Percentiles rank a stretch among this genome's conserved stretches.
These are phyloP conservation scores for Pleodorina starrii DNA, from an alignment of 139 green algal genomes.

Conservation along the genomic window DNA sequence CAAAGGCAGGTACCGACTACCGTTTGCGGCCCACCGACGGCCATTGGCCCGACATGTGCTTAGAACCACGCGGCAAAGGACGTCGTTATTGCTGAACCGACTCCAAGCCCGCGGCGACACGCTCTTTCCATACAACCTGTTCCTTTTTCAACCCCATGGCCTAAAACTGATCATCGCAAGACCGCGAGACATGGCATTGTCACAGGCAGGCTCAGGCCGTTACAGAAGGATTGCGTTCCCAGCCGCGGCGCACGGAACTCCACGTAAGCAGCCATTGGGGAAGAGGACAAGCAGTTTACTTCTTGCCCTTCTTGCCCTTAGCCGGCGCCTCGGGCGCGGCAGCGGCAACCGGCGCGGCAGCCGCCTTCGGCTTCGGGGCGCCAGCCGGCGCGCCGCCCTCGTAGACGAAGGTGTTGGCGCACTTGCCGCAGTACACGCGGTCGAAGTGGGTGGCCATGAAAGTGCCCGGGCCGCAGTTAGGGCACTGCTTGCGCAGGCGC, in stretches of 20 bases:
- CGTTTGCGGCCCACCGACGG: no score
- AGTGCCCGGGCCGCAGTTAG: constrained; percentile 94
- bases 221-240: no score
- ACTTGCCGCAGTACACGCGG: constrained; percentile 98
- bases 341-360: constrained; percentile 24
- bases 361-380: constrained; percentile 58
- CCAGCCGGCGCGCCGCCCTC: constrained; percentile 63
- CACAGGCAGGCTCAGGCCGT: no score
- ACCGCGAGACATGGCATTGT: no score
- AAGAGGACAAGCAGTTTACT: constrained; percentile 42
- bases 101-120: no score
- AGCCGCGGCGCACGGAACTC: neutral
- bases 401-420: constrained; percentile 78
- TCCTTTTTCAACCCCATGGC: no score
- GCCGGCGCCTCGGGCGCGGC: constrained; percentile 45
- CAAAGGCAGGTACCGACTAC: no score
- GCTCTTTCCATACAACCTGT: no score
- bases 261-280: neutral
- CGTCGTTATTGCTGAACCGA: no score
- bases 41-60: no score
- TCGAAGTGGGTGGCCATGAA: constrained; percentile 99
- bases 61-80: no score
- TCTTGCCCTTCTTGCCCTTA: constrained; percentile 76
- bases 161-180: no score
- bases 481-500: constrained; percentile 97